Evolutionary conservation across 2,329 filamentous ascomycete species (phyloP).

Genomic region (Malbranchea zuffiana): DNA sequence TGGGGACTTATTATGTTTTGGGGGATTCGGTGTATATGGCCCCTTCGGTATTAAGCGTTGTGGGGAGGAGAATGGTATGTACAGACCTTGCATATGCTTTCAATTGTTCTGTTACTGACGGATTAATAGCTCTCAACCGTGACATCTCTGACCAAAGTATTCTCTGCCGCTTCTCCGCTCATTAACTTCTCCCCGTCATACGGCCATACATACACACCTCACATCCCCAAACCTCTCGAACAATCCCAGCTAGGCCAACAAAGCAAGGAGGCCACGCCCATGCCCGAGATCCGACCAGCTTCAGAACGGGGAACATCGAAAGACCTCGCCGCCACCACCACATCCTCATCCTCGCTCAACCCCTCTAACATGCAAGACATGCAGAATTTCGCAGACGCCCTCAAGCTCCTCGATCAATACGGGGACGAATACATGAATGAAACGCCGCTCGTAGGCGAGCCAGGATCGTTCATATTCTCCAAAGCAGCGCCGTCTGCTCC

Average conservation of each 20-base stretch:
- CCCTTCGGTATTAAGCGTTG: slow-evolving; percentile 48
- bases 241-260: slow-evolving; percentile 25
- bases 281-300: slow-evolving; percentile 30
- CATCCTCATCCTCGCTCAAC: slow-evolving; percentile 9
- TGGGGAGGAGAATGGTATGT: slow-evolving; percentile 44
- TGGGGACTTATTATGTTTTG: slow-evolving; percentile 52
- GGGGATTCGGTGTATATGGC: slow-evolving; percentile 52
- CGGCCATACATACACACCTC: slow-evolving; percentile 49
- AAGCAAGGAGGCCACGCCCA: slow-evolving; percentile 41
- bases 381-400: slow-evolving; percentile 37
- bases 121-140: slow-evolving; percentile 42
- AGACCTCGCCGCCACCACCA: slow-evolving; percentile 17
- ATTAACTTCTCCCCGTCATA: slow-evolving; percentile 48
- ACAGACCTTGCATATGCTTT: not conserved
- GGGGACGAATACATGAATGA: slow-evolving; percentile 55
- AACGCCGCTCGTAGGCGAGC: slow-evolving; percentile 51
- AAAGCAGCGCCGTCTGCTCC: slow-evolving; percentile 18
- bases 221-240: slow-evolving; percentile 33
- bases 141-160: slow-evolving; percentile 45
- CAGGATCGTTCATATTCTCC: slow-evolving; percentile 50
- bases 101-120: not conserved
- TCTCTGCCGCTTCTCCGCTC: slow-evolving; percentile 43
- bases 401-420: slow-evolving; percentile 42
- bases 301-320: slow-evolving; percentile 19
- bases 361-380: slow-evolving; percentile 24